phyloP scores from a whole-genome alignment of 2,329 filamentous ascomycete species.

The Hymenoscyphus infarciens region DNA sequence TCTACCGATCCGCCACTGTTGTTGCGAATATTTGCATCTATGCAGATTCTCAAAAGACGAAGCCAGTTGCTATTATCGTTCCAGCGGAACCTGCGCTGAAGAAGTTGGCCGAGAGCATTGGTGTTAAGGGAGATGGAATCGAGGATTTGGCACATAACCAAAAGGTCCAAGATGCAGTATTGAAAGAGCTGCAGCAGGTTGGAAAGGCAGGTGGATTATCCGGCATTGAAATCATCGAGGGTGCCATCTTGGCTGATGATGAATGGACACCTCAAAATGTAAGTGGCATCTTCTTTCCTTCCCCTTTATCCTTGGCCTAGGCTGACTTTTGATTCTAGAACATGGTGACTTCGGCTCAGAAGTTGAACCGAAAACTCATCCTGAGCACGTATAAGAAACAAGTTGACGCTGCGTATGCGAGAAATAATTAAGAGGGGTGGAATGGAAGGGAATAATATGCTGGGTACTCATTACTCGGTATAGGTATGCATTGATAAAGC shows the following conservation, averaged over 20 bases:
- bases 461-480: not conserved
- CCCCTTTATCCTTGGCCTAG: too few relatives aligned
- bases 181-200: slow-evolving; percentile 64
- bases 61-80: slow-evolving; percentile 78
- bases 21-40: slow-evolving; percentile 87
- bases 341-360: slow-evolving; percentile 67
- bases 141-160: slow-evolving; percentile 65
- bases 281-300: slow-evolving; percentile 41
- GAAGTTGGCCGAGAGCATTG: slow-evolving; percentile 56
- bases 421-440: slow-evolving; percentile 15
- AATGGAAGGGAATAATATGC: not conserved
- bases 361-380: slow-evolving; percentile 68
- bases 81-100: slow-evolving; percentile 61
- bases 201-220: slow-evolving; percentile 65
- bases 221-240: slow-evolving; percentile 70
- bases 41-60: slow-evolving; percentile 69
- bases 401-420: slow-evolving; percentile 42
- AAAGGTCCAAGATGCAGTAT: slow-evolving; percentile 58
- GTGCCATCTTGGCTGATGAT: slow-evolving; percentile 75
- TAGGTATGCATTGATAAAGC: not conserved
- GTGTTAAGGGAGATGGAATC: slow-evolving; percentile 59
- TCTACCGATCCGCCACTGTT: slow-evolving; percentile 76
- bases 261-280: slow-evolving; percentile 86
- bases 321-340: slow-evolving; percentile 42
- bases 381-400: slow-evolving; percentile 58